A percentile compares a stretch with the other conserved stretches of the same genome.
Evolutionary conservation across 768 basidiomycete genomes (phyloP).

Genomic region (Boletellus ananiceps): DNA sequence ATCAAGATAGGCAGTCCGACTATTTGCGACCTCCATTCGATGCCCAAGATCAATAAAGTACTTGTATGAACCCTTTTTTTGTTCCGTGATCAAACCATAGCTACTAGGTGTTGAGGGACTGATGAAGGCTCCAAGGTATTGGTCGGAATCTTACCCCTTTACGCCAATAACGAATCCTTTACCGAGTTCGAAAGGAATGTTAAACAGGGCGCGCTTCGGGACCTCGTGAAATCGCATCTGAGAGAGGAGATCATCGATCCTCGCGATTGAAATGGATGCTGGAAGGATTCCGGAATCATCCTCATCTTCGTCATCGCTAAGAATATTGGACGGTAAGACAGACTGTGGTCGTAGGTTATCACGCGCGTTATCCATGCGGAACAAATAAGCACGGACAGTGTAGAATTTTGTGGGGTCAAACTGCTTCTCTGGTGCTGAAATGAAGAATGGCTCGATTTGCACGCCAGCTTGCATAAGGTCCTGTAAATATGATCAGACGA

Average conservation of each 20-base stretch:
- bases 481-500: constrained; percentile 35
- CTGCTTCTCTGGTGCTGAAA: constrained; percentile 57
- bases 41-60: constrained; percentile 81
- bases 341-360: constrained; percentile 37
- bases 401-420: constrained; percentile 80
- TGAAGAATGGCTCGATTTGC: constrained; percentile 85
- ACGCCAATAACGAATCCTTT: constrained; percentile 71
- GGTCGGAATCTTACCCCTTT: constrained; percentile 57
- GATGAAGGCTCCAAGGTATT: neutral
- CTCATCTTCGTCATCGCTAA: constrained; percentile 39
- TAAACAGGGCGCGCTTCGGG: constrained; percentile 80
- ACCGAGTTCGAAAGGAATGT: constrained; percentile 74
- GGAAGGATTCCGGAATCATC: constrained; percentile 57
- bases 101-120: constrained; percentile 36
- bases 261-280: constrained; percentile 68
- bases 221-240: constrained; percentile 82
- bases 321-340: constrained; percentile 50
- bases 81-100: constrained; percentile 85
- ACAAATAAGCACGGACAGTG: constrained; percentile 45
- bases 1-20: constrained; percentile 71
- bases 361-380: neutral
- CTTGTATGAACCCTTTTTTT: constrained; percentile 76
- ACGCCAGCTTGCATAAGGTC: constrained; percentile 79
- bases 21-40: constrained; percentile 69
- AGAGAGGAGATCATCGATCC: constrained; percentile 69